A percentile compares a stretch with the other conserved stretches of the same genome.
Evolutionary conservation across 495 filamentous ascomycete species (phyloP).

Genomic region (Choiromyces venosus): DNA sequence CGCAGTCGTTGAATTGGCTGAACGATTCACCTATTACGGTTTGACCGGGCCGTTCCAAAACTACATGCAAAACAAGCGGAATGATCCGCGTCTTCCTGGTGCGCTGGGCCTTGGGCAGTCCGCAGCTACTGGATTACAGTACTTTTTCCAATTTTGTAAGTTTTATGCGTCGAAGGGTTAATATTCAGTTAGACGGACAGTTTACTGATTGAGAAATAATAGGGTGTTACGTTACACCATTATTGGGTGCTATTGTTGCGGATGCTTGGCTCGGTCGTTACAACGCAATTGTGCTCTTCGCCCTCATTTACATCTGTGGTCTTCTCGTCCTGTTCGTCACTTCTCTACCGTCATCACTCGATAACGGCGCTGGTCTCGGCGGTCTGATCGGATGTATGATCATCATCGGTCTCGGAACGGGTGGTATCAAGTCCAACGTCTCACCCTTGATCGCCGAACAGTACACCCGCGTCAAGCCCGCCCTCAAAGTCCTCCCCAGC

Average conservation of each 20-base stretch:
- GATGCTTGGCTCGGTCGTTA: constrained; percentile 51
- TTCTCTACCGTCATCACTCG: constrained; percentile 57
- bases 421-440: constrained; percentile 61
- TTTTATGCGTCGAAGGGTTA: not conserved
- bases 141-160: constrained; percentile 41
- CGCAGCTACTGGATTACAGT: constrained; percentile 51
- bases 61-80: constrained; percentile 45
- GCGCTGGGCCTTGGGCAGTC: constrained; percentile 47
- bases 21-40: constrained; percentile 42
- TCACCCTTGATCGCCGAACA: constrained; percentile 59
- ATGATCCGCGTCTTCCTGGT: constrained; percentile 39
- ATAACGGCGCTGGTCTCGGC: constrained; percentile 51
- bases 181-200: not conserved
- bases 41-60: constrained; percentile 46
- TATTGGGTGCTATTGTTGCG: constrained; percentile 44
- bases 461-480: constrained; percentile 49
- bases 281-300: constrained; percentile 58
- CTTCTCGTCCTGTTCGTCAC: constrained; percentile 59
- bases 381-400: constrained; percentile 45
- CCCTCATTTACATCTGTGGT: constrained; percentile 59
- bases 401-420: constrained; percentile 51
- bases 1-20: constrained; percentile 39
- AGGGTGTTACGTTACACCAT: constrained; percentile 44
- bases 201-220: not conserved
- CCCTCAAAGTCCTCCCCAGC: constrained; percentile 45